A percentile compares a stretch with the other conserved stretches of the same genome.
Evolutionary conservation across 495 filamentous ascomycete species (phyloP).

Genomic region (Penicillium waksmanii): DNA sequence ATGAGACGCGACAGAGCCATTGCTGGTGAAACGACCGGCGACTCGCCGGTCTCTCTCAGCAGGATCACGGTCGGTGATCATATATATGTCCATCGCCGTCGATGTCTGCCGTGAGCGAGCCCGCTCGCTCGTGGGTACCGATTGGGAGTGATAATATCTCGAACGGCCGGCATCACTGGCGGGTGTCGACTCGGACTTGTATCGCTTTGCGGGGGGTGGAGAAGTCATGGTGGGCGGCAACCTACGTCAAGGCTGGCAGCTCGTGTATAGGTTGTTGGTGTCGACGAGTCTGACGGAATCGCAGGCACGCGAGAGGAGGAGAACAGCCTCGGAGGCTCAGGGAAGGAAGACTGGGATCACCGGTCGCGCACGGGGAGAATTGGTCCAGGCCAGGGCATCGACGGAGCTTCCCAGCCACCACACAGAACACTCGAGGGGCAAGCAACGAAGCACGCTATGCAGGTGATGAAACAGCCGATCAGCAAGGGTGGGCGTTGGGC

Average conservation of each 20-base stretch:
- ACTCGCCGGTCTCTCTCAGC: slow-evolving; percentile 26
- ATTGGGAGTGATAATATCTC: slow-evolving; percentile 36
- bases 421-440: not conserved
- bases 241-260: not conserved
- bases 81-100: slow-evolving; percentile 49
- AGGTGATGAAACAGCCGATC: slow-evolving; percentile 8
- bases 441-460: slow-evolving; percentile 7
- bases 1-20: slow-evolving; percentile 38
- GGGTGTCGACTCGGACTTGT: slow-evolving; percentile 33
- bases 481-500: slow-evolving; percentile 9
- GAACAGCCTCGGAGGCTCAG: not conserved
- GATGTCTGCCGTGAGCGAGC: slow-evolving; percentile 43
- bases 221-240: slow-evolving; percentile 30
- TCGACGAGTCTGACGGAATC: not conserved
- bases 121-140: slow-evolving; percentile 34
- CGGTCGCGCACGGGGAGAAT: slow-evolving; percentile 12
- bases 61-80: slow-evolving; percentile 43
- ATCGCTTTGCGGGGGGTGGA: slow-evolving; percentile 31
- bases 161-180: slow-evolving; percentile 26
- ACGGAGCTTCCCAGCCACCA: slow-evolving; percentile 17
- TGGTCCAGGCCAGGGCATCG: slow-evolving; percentile 6
- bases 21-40: slow-evolving; percentile 32
- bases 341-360: slow-evolving; percentile 10
- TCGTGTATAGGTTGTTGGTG: not conserved
- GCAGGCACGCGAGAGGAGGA: not conserved